These are phyloP conservation scores for Diplodia sapinea DNA, from an alignment of 2,329 filamentous ascomycete species.

Conservation along the genomic window DNA sequence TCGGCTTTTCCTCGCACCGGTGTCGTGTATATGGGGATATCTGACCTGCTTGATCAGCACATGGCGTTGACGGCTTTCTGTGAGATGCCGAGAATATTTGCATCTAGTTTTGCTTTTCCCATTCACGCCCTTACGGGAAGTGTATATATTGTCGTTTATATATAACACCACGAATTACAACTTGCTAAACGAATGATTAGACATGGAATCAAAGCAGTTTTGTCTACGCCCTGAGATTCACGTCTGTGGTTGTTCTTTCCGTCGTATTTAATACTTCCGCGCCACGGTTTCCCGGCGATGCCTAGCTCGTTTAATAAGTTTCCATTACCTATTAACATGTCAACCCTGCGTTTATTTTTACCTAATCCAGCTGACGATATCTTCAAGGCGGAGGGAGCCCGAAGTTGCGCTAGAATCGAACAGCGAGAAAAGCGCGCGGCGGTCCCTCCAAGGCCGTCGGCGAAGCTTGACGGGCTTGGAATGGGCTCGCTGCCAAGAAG, in stretches of 20 bases:
- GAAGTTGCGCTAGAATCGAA: neutral
- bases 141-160: slow-evolving; percentile 9
- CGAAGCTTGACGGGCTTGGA: slow-evolving; percentile 25
- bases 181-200: neutral
- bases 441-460: neutral
- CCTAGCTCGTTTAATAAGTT: neutral
- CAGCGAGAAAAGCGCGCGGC: neutral
- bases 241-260: too few species aligned
- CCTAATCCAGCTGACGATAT: neutral
- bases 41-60: neutral
- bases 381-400: neutral
- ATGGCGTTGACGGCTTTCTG: slow-evolving; percentile 4
- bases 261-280: too few species aligned
- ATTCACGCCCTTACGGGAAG: neutral
- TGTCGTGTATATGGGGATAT: neutral
- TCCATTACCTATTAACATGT: neutral
- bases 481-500: slow-evolving; percentile 5
- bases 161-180: neutral
- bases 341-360: neutral
- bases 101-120: neutral
- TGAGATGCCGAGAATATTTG: neutral
- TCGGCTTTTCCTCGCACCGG: neutral
- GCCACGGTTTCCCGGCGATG: neutral
- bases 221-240: too few species aligned
- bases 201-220: too few species aligned